Evolutionary conservation across 2,329 filamentous ascomycete species (phyloP).

Genomic region (Microcyclospora tardicrescens): DNA sequence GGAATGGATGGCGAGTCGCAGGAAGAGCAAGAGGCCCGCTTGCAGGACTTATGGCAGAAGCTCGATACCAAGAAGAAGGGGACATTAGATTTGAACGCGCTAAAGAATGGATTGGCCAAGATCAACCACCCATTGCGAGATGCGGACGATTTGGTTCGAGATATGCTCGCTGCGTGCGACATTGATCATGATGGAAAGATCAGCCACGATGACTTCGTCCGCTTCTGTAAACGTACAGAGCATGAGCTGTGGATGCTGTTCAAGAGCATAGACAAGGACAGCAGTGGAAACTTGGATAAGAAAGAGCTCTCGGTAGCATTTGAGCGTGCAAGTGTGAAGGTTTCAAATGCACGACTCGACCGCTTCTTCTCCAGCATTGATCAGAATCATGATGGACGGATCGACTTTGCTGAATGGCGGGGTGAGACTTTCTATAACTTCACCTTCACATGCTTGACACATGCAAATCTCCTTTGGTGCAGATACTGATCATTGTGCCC

Average conservation of each 20-base stretch:
- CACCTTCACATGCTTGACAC: not conserved
- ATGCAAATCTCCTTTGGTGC: not conserved
- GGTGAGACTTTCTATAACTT: constrained; percentile 46
- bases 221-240: constrained; percentile 80
- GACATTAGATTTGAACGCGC: constrained; percentile 68
- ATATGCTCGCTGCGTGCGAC: constrained; percentile 72
- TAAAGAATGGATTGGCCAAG: constrained; percentile 72
- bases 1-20: constrained; percentile 60
- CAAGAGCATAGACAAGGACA: constrained; percentile 70
- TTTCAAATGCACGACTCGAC: constrained; percentile 64
- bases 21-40: constrained; percentile 65
- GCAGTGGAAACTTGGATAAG: constrained; percentile 76
- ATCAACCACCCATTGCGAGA: constrained; percentile 94
- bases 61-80: constrained; percentile 67
- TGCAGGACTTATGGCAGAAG: constrained; percentile 71
- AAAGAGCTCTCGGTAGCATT: constrained; percentile 73
- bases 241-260: constrained; percentile 72
- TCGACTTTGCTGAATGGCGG: constrained; percentile 86
- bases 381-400: constrained; percentile 70
- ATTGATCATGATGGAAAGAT: constrained; percentile 80
- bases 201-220: constrained; percentile 82
- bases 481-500: not conserved
- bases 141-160: constrained; percentile 70
- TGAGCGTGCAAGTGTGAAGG: constrained; percentile 59
- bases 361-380: constrained; percentile 87